phyloP scores from a whole-genome alignment of 2,329 filamentous ascomycete species.

The Colletotrichum scovillei region DNA sequence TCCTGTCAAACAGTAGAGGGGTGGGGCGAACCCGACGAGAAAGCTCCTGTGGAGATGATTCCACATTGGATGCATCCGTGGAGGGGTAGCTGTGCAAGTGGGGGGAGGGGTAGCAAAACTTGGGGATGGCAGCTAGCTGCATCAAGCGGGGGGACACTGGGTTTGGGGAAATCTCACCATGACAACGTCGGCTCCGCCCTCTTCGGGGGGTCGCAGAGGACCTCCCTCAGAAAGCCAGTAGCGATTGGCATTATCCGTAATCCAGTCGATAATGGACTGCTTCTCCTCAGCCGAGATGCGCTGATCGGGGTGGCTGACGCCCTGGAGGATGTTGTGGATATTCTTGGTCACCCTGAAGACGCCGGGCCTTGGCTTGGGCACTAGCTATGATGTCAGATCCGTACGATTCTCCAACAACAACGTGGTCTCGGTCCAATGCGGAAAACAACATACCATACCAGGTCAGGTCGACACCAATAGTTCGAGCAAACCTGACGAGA shows the following conservation, averaged over 20 bases:
- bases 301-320: slow-evolving; percentile 74
- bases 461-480: slow-evolving; percentile 74
- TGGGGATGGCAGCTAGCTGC: slow-evolving; percentile 12
- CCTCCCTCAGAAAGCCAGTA: slow-evolving; percentile 80
- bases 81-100: slow-evolving; percentile 29
- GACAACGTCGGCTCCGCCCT: slow-evolving; percentile 81
- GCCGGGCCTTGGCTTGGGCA: slow-evolving; percentile 82
- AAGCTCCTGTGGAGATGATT: slow-evolving; percentile 29
- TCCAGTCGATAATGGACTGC: slow-evolving; percentile 75
- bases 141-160: not conserved
- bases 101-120: slow-evolving; percentile 20
- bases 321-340: slow-evolving; percentile 89
- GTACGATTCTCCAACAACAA: slow-evolving; percentile 10
- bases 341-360: slow-evolving; percentile 89
- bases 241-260: slow-evolving; percentile 76
- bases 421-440: not conserved
- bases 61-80: slow-evolving; percentile 13
- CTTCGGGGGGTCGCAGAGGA: slow-evolving; percentile 70
- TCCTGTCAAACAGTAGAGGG: not conserved
- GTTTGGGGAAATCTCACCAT: slow-evolving; percentile 57
- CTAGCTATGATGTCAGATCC: slow-evolving; percentile 48
- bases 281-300: slow-evolving; percentile 73
- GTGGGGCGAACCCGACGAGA: slow-evolving; percentile 5
- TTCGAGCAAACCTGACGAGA: slow-evolving; percentile 75
- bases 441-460: slow-evolving; percentile 70